These are phyloP conservation scores for Leishmania aethiopica DNA, from an alignment of 208 protist species.

Conservation along the genomic window DNA sequence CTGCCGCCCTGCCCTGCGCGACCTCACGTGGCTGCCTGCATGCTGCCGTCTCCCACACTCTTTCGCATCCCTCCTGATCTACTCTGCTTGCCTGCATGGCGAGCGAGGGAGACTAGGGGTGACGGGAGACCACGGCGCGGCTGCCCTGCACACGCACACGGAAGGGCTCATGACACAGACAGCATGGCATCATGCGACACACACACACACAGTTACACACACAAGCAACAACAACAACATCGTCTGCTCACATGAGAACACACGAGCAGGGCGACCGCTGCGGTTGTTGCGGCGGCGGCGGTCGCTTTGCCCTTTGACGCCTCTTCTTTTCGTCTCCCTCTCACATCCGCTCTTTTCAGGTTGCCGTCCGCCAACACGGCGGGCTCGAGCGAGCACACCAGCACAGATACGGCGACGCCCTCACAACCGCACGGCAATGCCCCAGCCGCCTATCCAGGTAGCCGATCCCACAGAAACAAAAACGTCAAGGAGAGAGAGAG, in stretches of 20 bases:
- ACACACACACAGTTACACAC: slow-evolving; percentile 1
- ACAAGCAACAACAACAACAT: not conserved
- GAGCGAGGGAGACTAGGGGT: not conserved
- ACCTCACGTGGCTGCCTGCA: not conserved
- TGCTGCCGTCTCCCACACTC: not conserved
- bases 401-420: not conserved
- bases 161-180: not conserved
- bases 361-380: not conserved
- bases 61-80: not conserved
- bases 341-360: not conserved
- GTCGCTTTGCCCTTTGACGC: not conserved
- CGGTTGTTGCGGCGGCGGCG: not conserved
- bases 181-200: not conserved
- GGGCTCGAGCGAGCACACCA: not conserved
- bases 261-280: too few relatives aligned
- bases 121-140: not conserved
- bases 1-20: not conserved
- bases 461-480: not conserved
- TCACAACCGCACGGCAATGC: not conserved
- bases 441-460: not conserved
- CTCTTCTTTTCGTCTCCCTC: not conserved
- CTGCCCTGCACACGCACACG: not conserved
- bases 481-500: not conserved
- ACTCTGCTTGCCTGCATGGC: too few relatives aligned
- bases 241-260: not conserved